Conservation (phyloP, 179 eudicot genomes). For the Nepenthes alata region DNA sequence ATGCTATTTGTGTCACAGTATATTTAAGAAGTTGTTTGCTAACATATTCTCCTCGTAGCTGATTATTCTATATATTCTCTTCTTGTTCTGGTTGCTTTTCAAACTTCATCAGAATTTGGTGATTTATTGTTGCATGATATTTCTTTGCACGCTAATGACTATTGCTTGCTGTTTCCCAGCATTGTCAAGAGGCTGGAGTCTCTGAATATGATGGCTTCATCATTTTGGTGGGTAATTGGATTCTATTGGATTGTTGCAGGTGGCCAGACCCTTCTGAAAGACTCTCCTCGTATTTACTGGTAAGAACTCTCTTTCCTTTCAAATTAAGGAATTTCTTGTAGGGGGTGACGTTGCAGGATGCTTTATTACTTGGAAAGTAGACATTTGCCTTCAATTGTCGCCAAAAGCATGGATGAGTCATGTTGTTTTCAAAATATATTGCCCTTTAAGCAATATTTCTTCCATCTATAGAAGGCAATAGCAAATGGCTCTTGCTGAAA, state of each 20-base stretch:
- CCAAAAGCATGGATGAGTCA: too few relatives aligned
- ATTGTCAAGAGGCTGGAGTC: conserved; percentile 48
- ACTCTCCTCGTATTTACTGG: conserved; percentile 65
- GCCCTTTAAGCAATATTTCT: too few relatives aligned
- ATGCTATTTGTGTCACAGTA: too few relatives aligned
- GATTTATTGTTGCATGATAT: not conserved
- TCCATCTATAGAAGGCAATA: too few relatives aligned
- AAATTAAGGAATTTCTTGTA: not conserved
- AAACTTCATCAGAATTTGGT: not conserved
- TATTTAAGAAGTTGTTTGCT: too few relatives aligned
- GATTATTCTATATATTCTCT: too few relatives aligned
- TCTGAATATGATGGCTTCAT: conserved; percentile 42
- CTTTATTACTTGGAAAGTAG: too few relatives aligned
- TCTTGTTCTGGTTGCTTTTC: too few relatives aligned
- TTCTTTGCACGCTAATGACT: not conserved
- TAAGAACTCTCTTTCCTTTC: conserved; percentile 12
- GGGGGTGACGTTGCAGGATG: not conserved
- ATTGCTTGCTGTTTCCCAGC: conserved; percentile 22
- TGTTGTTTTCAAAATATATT: too few relatives aligned
- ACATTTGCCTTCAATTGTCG: too few relatives aligned
- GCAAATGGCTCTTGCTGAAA: too few relatives aligned
- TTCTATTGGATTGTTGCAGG: conserved; percentile 57
- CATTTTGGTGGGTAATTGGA: conserved; percentile 75
- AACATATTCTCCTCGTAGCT: too few relatives aligned
- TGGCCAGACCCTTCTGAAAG: conserved; percentile 52